Evolutionary conservation across 2,329 filamentous ascomycete species (phyloP), one percentile per base, ranked within the genome.

Genomic region (Pseudogymnoascus verrucosus): DNA sequence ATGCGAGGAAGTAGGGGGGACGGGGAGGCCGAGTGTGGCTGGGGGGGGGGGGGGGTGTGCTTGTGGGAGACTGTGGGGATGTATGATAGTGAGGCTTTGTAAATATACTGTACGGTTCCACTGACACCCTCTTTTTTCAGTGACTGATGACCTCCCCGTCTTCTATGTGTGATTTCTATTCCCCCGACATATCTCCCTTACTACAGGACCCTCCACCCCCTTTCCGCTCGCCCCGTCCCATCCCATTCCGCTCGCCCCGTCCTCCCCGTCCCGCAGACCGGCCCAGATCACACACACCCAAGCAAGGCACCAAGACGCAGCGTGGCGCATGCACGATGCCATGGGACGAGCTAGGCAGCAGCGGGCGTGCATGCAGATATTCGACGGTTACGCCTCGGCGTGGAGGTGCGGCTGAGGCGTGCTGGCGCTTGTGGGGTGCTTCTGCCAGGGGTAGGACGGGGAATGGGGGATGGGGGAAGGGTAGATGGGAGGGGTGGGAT

Each of bases 1-100:
- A 76, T 66, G 74, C 80, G 74, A 68, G 79, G 78, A 70, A 69
- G 68, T 26, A 54, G 47, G 10, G 47, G 28, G 21, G 44, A 6
- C 5, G 36, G 28, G 10, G 44, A 14, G 2, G 36, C 36, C 14
- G 36, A 39, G 36, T 0, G 12, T 6, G 11, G 36, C 6, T 31
- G 26, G 26, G 4, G 36, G 36, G 1, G 6, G 36, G 14, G 36
- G 36, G 1, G 4, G 5, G 36, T 8, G 2, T 37, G 36, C 8
- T 37, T 37, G 34, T 36, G 37, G 37, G 6, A 14, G 7, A 31
- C 6, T 16, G 4, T 4, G 14, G n/a, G n/a, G 37, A n/a, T 40
- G 37, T 40, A 40, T 40, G 37, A 40, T 40, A 40, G 37, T 40
- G 37, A 16, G 37, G 37, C 37, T 40, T 40, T 40, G 37, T 40